A percentile compares a stretch with the other conserved stretches of the same genome.
phyloP scores from a whole-genome alignment of 768 basidiomycete genomes.

The Boletellus sp. region DNA sequence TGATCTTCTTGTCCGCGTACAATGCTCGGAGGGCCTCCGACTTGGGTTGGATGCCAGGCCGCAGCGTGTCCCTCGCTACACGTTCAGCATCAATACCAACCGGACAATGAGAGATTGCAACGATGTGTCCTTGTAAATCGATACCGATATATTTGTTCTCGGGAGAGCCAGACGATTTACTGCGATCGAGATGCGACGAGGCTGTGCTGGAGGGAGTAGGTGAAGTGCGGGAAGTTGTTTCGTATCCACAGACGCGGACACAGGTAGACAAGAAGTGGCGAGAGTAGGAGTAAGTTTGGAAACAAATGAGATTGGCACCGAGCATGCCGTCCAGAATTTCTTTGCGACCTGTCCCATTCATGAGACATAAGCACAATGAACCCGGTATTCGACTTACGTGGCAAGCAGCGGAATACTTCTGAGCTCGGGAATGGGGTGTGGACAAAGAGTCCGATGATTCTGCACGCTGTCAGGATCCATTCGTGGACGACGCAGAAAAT shows the following conservation, averaged over 20 bases:
- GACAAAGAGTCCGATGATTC: slow-evolving; percentile 84
- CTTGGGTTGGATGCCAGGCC: slow-evolving; percentile 87
- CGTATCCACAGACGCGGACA: slow-evolving; percentile 94
- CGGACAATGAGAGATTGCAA: slow-evolving; percentile 83
- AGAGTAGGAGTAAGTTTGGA: slow-evolving; percentile 96
- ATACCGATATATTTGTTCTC: slow-evolving; percentile 43
- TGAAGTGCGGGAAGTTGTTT: slow-evolving; percentile 48
- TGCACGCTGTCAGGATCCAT: slow-evolving; percentile 3
- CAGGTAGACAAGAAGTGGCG: slow-evolving; percentile 94
- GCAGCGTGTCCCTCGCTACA: slow-evolving; percentile 77
- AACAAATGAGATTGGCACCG: slow-evolving; percentile 92
- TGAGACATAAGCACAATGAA: slow-evolving; percentile 2
- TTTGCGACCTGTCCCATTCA: slow-evolving; percentile 57
- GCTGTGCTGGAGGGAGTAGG: background rate
- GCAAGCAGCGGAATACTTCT: slow-evolving; percentile 92
- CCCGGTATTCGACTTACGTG: slow-evolving; percentile 50
- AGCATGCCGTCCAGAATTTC: slow-evolving; percentile 98
- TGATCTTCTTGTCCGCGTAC: slow-evolving; percentile 97
- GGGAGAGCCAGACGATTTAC: background rate
- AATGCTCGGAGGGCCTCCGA: slow-evolving; percentile 75
- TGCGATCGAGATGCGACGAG: slow-evolving; percentile 7
- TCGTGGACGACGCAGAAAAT: background rate
- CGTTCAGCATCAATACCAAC: slow-evolving; percentile 94
- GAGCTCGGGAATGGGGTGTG: slow-evolving; percentile 98
- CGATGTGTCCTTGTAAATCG: slow-evolving; percentile 83